Evolutionary conservation across 345 rosid species (phyloP).

Genomic region (Camelina hispida): DNA sequence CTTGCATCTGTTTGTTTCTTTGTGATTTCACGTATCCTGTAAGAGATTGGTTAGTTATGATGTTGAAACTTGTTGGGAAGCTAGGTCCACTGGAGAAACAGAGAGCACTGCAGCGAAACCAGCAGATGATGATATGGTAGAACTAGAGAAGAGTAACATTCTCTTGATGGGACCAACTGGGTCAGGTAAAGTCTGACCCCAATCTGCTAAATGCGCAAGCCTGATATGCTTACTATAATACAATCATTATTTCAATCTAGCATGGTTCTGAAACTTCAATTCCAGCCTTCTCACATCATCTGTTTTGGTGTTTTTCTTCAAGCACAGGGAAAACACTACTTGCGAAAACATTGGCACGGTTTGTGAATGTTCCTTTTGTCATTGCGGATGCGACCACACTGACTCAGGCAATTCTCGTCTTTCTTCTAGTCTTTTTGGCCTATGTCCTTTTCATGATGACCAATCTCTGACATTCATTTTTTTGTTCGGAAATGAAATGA

Average conservation of each 20-base stretch:
- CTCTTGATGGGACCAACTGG: slow-evolving; percentile 99
- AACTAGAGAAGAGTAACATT: slow-evolving; percentile 99
- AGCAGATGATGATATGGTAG: slow-evolving; percentile 79
- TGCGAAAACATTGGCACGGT: slow-evolving; percentile 96
- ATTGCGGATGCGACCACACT: slow-evolving; percentile 97
- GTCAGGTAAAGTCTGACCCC: slow-evolving; percentile 65
- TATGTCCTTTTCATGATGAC: slow-evolving; percentile 39
- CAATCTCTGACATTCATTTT: slow-evolving; percentile 42
- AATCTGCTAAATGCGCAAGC: background rate
- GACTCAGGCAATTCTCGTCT: slow-evolving; percentile 73
- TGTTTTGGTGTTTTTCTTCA: slow-evolving; percentile 54
- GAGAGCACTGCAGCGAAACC: slow-evolving; percentile 47
- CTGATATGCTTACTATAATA: background rate
- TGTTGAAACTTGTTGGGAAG: slow-evolving; percentile 47
- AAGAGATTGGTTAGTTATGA: slow-evolving; percentile 42
- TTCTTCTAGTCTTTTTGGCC: slow-evolving; percentile 29
- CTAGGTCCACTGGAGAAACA: slow-evolving; percentile 74
- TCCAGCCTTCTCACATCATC: slow-evolving; percentile 19
- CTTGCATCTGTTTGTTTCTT: slow-evolving; percentile 15
- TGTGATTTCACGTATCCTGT: slow-evolving; percentile 13
- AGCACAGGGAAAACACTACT: slow-evolving; percentile 98
- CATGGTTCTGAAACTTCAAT: background rate
- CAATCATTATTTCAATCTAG: background rate
- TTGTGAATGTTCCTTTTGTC: slow-evolving; percentile 97
- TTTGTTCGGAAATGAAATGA: slow-evolving; percentile 37